Evolutionary conservation across 2,329 filamentous ascomycete genomes (phyloP), one percentile per base, ranked within the genome.

Genomic region (Zasmidium angulare): DNA sequence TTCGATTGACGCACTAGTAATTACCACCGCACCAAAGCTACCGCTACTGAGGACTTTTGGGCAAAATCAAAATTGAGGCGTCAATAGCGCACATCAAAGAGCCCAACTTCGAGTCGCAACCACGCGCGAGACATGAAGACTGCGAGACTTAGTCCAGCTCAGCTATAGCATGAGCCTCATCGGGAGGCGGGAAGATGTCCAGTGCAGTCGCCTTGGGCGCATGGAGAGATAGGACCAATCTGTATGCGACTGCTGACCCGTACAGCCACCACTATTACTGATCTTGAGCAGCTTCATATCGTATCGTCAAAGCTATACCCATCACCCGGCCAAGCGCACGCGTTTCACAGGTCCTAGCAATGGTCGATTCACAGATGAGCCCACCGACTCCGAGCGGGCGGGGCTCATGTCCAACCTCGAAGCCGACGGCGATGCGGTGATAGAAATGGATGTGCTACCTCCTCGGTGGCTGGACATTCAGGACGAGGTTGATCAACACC

Each of bases 181-280:
- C n/a, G 36, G 36, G 55, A 58, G 56, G 36, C 40, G 49, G 19
- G 36, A 62, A 53, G 26, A 66, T 66, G 63, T 62, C 62, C 29
- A 58, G 56, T 23, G 60, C 62, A 22, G 62, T 62, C 21, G 51
- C 31, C 23, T 19, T 60, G 36, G 65, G 88, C 84, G 70, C 69
- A 43, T 99, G 93, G 93, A 91, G 95, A 82, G 95, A 99, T 84
- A 89, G 95, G 79, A 99, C 95, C 69, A 99, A 98, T 76, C 89
- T 99, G 92, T 97, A 86, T 70, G 85, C 57, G 46, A 47, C 19
- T 22, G 11, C 23, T 26, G 53, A 53, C 23, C 14, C 52, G 55
- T 20, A 40, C 21, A 52, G 3, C 3, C 26, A 50, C 24, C 23
- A 26, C 17, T 43, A 19, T 24, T n/a, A 47, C 56, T 61, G 53